phyloP scores from a whole-genome alignment of 805 yeast species.

The Cyberlindnera maritima region DNA sequence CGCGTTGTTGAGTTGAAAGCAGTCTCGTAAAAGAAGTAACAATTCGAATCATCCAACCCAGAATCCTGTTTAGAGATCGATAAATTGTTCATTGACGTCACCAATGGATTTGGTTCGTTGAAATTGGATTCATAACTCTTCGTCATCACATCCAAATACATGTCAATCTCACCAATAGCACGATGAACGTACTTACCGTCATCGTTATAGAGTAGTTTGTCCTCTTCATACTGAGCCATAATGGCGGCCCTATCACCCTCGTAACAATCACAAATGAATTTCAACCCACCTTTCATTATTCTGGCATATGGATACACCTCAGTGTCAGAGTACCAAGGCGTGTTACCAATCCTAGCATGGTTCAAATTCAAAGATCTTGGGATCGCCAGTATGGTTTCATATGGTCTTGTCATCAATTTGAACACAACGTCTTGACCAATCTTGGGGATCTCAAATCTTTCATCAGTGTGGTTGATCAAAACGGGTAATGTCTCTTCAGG shows the following conservation, averaged over 20 bases:
- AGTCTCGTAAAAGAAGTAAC: slow-evolving; percentile 77
- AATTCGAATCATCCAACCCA: slow-evolving; percentile 35
- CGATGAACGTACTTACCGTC: slow-evolving; percentile 49
- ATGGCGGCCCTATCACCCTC: slow-evolving; percentile 59
- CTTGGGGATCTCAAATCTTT: slow-evolving; percentile 55
- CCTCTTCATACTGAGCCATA: slow-evolving; percentile 49
- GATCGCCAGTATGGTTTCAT: slow-evolving; percentile 41
- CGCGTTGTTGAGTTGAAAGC: slow-evolving; percentile 64
- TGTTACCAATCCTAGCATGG: slow-evolving; percentile 38
- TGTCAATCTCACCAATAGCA: slow-evolving; percentile 56
- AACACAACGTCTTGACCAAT: slow-evolving; percentile 53
- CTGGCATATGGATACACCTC: slow-evolving; percentile 54
- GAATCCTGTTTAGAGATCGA: slow-evolving; percentile 16
- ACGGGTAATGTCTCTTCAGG: slow-evolving; percentile 67
- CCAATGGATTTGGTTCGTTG: slow-evolving; percentile 20
- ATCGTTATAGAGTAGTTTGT: slow-evolving; percentile 57
- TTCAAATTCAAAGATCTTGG: slow-evolving; percentile 47
- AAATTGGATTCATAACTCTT: slow-evolving; percentile 29
- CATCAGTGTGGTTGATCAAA: slow-evolving; percentile 43
- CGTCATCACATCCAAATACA: slow-evolving; percentile 39
- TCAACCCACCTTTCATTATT: slow-evolving; percentile 61
- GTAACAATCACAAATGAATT: slow-evolving; percentile 52
- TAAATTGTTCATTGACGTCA: slow-evolving; percentile 13
- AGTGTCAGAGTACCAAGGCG: slow-evolving; percentile 52
- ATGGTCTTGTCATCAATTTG: slow-evolving; percentile 61